Evolutionary conservation across 495 filamentous ascomycete species (phyloP).

Genomic region (Aspergillus nanangensis): DNA sequence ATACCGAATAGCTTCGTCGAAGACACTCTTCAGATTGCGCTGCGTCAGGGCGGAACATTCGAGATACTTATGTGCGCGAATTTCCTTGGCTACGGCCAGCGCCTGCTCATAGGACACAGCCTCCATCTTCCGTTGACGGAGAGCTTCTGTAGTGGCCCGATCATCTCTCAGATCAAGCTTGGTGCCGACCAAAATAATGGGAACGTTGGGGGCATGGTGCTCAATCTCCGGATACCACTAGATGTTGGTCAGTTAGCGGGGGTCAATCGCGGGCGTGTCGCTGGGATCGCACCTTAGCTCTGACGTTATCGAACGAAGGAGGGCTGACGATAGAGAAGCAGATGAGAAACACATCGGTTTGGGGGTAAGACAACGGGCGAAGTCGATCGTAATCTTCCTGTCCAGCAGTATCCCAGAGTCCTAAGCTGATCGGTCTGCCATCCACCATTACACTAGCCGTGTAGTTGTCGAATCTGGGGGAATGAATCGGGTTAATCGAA

Average conservation of each 20-base stretch:
- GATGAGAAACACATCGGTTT: constrained; percentile 97
- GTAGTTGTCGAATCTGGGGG: constrained; percentile 91
- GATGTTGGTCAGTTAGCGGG: constrained; percentile 7
- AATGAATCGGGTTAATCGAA: constrained; percentile 8
- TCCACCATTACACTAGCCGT: constrained; percentile 98
- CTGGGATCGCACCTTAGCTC: constrained; percentile 68
- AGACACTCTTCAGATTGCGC: constrained; percentile 93
- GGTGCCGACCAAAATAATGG: constrained; percentile 95
- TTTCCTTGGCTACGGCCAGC: constrained; percentile 80
- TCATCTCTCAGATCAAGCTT: constrained; percentile 96
- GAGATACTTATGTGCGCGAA: constrained; percentile 88
- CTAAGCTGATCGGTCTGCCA: constrained; percentile 92
- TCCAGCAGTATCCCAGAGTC: constrained; percentile 99
- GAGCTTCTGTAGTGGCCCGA: constrained; percentile 66
- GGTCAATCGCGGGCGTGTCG: background rate
- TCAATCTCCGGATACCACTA: constrained; percentile 97
- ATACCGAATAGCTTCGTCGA: constrained; percentile 94
- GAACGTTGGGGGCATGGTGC: constrained; percentile 91
- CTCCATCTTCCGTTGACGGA: constrained; percentile 84
- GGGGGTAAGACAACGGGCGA: constrained; percentile 91
- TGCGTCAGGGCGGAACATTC: constrained; percentile 99
- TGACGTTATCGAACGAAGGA: constrained; percentile 95
- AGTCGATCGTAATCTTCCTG: constrained; percentile 96
- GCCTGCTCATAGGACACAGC: constrained; percentile 89
- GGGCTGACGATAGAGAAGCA: constrained; percentile 99